A percentile compares a stretch with the other conserved stretches of the same genome.
Evolutionary conservation across 257 asterid species (phyloP).

Genomic region (Handroanthus guayacan): DNA sequence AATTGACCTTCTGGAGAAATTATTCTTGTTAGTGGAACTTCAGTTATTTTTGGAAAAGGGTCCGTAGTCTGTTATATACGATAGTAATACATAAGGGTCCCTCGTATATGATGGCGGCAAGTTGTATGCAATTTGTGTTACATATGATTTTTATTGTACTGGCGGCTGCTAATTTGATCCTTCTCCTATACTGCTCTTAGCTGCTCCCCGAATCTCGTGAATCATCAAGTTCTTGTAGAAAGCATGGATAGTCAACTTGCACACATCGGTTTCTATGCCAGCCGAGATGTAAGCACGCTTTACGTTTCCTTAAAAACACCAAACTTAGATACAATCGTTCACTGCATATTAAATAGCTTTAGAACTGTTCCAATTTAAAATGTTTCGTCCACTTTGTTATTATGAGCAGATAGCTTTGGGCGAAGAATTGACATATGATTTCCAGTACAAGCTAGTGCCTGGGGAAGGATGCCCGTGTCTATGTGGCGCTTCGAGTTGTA

Average conservation of each 20-base stretch:
- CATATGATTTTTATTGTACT: slow-evolving; percentile 10
- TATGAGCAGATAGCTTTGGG: slow-evolving; percentile 80
- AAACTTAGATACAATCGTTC: slow-evolving; percentile 19
- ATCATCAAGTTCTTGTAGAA: slow-evolving; percentile 94
- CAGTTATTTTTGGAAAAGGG: neutral
- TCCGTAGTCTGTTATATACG: neutral
- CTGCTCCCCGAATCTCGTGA: slow-evolving; percentile 90
- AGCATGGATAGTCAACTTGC: slow-evolving; percentile 95
- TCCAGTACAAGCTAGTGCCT: slow-evolving; percentile 64
- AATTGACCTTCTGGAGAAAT: neutral
- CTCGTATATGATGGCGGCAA: neutral
- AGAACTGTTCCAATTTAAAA: neutral
- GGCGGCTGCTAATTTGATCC: slow-evolving; percentile 26
- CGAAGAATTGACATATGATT: slow-evolving; percentile 87
- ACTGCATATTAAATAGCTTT: neutral
- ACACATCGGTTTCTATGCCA: slow-evolving; percentile 85
- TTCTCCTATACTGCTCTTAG: slow-evolving; percentile 48
- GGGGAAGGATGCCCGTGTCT: slow-evolving; percentile 84
- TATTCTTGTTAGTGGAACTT: neutral
- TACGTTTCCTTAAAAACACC: slow-evolving; percentile 10
- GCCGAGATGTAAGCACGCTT: slow-evolving; percentile 77
- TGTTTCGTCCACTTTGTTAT: neutral
- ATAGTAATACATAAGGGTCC: neutral
- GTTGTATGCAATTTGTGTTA: neutral
- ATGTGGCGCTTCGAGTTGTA: slow-evolving; percentile 89